Conservation (phyloP, 768 basidiomycete genomes). For the Hortiboletus flavorubellus region DNA sequence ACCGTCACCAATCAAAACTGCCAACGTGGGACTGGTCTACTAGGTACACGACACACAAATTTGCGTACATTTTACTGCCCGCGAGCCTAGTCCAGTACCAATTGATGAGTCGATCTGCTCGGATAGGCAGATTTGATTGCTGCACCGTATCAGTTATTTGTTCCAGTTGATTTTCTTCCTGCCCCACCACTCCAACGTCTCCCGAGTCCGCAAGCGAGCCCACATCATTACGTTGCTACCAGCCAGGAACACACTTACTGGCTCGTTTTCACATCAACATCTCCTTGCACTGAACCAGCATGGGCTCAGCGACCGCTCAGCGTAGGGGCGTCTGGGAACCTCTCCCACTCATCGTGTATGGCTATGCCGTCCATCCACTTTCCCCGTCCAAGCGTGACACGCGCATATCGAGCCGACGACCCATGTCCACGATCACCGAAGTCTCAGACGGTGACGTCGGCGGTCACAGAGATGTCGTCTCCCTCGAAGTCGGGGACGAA, state of each 20-base stretch:
- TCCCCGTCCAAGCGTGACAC: slow-evolving; percentile 73
- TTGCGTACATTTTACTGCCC: too few relatives aligned
- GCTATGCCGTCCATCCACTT: slow-evolving; percentile 85
- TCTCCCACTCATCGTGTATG: slow-evolving; percentile 77
- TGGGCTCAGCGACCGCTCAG: slow-evolving; percentile 23
- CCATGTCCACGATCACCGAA: slow-evolving; percentile 43
- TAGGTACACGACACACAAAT: neutral
- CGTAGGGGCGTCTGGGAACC: slow-evolving; percentile 58
- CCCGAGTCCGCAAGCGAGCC: too few relatives aligned
- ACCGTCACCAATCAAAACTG: neutral
- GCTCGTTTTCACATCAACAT: neutral
- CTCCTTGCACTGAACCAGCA: neutral
- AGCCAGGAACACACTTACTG: too few relatives aligned
- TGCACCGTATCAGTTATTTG: neutral
- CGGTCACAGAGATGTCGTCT: slow-evolving; percentile 71
- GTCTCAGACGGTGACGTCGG: slow-evolving; percentile 57
- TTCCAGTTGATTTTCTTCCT: neutral
- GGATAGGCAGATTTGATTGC: too few relatives aligned
- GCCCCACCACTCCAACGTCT: too few relatives aligned
- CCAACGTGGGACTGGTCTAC: neutral
- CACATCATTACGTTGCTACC: neutral
- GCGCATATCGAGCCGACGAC: slow-evolving; percentile 46
- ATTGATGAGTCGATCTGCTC: too few relatives aligned
- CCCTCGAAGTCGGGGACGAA: slow-evolving; percentile 93
- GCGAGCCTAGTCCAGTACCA: too few relatives aligned